Conservation (phyloP, 257 asterid genomes). For the Jasminum sambac region DNA sequence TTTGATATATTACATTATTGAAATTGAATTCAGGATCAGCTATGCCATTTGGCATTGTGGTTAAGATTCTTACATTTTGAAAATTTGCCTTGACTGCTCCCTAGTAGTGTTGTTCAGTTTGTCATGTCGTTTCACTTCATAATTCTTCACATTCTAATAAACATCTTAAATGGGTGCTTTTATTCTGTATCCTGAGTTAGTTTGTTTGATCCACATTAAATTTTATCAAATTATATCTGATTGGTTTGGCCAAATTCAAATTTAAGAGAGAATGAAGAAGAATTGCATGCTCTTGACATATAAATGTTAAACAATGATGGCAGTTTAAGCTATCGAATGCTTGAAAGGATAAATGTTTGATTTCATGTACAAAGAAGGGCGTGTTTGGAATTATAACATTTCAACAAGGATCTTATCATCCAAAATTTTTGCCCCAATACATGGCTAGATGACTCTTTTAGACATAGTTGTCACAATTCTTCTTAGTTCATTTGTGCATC, state of each 20-base stretch:
- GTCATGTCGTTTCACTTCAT: not conserved
- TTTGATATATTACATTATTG: constrained; percentile 3
- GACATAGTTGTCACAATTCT: not conserved
- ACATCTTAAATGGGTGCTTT: not conserved
- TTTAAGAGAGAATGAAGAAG: too few relatives aligned
- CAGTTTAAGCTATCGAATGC: too few relatives aligned
- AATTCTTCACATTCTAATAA: not conserved
- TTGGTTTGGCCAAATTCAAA: too few relatives aligned
- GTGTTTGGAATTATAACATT: too few relatives aligned
- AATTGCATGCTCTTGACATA: too few relatives aligned
- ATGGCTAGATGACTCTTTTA: not conserved
- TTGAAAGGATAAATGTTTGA: too few relatives aligned
- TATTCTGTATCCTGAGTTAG: not conserved
- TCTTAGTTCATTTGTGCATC: not conserved
- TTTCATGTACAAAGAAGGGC: too few relatives aligned
- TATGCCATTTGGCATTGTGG: constrained; percentile 8
- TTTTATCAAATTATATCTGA: too few relatives aligned
- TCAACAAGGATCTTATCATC: too few relatives aligned
- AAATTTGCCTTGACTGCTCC: constrained; percentile 10
- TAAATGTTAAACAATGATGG: too few relatives aligned
- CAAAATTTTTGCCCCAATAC: too few relatives aligned
- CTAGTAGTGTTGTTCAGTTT: constrained; percentile 13
- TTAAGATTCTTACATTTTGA: constrained; percentile 11
- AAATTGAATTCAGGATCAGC: constrained; percentile 13
- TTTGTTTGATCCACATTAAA: too few relatives aligned